Percentiles rank a stretch among this genome's conserved stretches.
These are phyloP conservation scores for Polyplosphaeria fusca DNA, from an alignment of 495 filamentous ascomycete genomes.

Conservation along the genomic window DNA sequence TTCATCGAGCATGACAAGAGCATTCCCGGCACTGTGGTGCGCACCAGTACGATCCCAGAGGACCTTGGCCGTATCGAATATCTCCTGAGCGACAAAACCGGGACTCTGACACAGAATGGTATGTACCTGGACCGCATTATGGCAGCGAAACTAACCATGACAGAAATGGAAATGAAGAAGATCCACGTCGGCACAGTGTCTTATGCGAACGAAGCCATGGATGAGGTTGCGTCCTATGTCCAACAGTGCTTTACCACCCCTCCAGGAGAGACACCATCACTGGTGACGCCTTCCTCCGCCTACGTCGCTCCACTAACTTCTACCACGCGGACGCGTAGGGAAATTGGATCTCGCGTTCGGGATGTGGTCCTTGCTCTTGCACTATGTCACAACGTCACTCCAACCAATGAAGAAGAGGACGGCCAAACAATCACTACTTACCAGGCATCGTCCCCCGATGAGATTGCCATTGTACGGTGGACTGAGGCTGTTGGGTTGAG, in stretches of 20 bases:
- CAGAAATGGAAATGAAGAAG: slow-evolving; percentile 97
- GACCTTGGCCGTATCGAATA: slow-evolving; percentile 96
- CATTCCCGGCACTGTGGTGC: slow-evolving; percentile 86
- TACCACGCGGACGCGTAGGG: slow-evolving; percentile 75
- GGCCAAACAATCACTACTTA: slow-evolving; percentile 78
- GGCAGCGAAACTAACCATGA: slow-evolving; percentile 16
- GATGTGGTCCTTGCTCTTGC: slow-evolving; percentile 89
- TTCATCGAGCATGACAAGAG: slow-evolving; percentile 91
- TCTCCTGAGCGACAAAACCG: slow-evolving; percentile 94
- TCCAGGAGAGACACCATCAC: slow-evolving; percentile 39
- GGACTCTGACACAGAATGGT: slow-evolving; percentile 92
- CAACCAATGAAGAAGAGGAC: slow-evolving; percentile 77
- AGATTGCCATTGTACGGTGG: slow-evolving; percentile 97
- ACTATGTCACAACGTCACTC: slow-evolving; percentile 96
- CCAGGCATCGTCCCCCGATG: slow-evolving; percentile 94
- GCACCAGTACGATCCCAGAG: slow-evolving; percentile 96
- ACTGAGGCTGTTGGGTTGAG: slow-evolving; percentile 89
- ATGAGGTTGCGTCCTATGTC: slow-evolving; percentile 85
- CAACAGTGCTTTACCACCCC: slow-evolving; percentile 70
- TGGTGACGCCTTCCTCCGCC: slow-evolving; percentile 73
- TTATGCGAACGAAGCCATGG: slow-evolving; percentile 97
- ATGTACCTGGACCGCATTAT: slow-evolving; percentile 9
- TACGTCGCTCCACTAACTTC: slow-evolving; percentile 50
- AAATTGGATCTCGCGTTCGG: slow-evolving; percentile 88
- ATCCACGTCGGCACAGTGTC: slow-evolving; percentile 97